Conservation (phyloP, 768 basidiomycete species). For the Macrolepiota fuliginosa region DNA sequence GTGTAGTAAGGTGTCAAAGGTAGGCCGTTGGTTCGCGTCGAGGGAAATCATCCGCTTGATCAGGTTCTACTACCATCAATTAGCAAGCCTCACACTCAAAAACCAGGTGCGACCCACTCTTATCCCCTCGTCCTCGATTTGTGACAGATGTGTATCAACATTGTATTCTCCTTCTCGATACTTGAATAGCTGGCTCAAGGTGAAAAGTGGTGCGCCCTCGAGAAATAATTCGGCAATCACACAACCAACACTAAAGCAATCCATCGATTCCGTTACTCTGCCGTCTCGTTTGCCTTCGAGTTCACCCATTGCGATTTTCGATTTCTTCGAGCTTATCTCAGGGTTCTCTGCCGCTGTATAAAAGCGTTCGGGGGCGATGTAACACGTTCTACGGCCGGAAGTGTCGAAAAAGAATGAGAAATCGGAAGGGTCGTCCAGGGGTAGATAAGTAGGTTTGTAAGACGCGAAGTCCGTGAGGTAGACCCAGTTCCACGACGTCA, state of each 20-base stretch:
- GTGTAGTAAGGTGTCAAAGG: slow-evolving; percentile 78
- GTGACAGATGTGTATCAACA: slow-evolving; percentile 66
- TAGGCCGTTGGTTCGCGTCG: slow-evolving; percentile 72
- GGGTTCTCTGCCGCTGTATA: slow-evolving; percentile 71
- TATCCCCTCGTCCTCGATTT: slow-evolving; percentile 80
- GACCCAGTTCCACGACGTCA: slow-evolving; percentile 95
- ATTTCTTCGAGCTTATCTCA: slow-evolving; percentile 69
- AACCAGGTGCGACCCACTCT: slow-evolving; percentile 50
- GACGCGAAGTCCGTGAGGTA: slow-evolving; percentile 94
- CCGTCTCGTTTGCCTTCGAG: slow-evolving; percentile 70
- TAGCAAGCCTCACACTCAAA: slow-evolving; percentile 8
- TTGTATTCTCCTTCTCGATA: slow-evolving; percentile 84
- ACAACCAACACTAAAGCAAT: slow-evolving; percentile 93
- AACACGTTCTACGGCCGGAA: slow-evolving; percentile 89
- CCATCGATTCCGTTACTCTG: slow-evolving; percentile 93
- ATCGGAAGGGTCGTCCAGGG: slow-evolving; percentile 94
- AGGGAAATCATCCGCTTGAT: slow-evolving; percentile 89
- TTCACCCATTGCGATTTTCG: slow-evolving; percentile 48
- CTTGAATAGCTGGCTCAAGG: slow-evolving; percentile 92
- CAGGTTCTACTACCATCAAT: slow-evolving; percentile 56
- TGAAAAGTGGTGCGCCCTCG: slow-evolving; percentile 92
- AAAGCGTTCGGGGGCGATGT: slow-evolving; percentile 95
- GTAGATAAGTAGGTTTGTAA: slow-evolving; percentile 94
- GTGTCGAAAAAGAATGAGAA: slow-evolving; percentile 99
- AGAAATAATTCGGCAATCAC: slow-evolving; percentile 95